Percentiles rank a stretch among this genome's conserved stretches.
These are phyloP conservation scores for Naganishia albida DNA, from an alignment of 1,284 basidiomycete species.

Conservation along the genomic window DNA sequence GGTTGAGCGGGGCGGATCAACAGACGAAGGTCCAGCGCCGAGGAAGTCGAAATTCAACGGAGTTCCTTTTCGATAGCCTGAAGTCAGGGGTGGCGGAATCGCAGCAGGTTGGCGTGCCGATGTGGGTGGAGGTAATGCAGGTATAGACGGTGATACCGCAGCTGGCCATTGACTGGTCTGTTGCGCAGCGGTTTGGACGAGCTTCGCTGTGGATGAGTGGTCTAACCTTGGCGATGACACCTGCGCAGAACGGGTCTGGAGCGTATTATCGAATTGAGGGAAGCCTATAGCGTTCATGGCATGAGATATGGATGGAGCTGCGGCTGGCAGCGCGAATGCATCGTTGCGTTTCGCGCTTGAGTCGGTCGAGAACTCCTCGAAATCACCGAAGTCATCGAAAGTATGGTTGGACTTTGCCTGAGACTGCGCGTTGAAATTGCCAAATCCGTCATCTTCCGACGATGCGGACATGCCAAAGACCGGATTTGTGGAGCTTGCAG, in stretches of 20 bases:
- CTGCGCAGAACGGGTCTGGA: not conserved
- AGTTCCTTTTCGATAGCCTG: slow-evolving; percentile 6
- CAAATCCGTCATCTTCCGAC: slow-evolving; percentile 28
- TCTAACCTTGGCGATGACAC: slow-evolving; percentile 8
- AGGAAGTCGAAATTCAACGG: slow-evolving; percentile 23
- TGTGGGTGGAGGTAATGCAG: slow-evolving; percentile 28
- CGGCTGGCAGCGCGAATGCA: not conserved
- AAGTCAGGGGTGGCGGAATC: not conserved
- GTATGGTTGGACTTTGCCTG: not conserved
- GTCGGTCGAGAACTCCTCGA: slow-evolving; percentile 13
- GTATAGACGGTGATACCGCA: slow-evolving; percentile 27
- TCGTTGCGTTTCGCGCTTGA: not conserved
- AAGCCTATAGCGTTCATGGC: not conserved
- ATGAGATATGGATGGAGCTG: not conserved
- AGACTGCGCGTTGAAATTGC: slow-evolving; percentile 8
- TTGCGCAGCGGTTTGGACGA: slow-evolving; percentile 13
- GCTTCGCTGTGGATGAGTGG: slow-evolving; percentile 12
- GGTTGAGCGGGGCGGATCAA: not conserved
- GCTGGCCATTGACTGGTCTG: slow-evolving; percentile 30
- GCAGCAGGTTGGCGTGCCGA: not conserved
- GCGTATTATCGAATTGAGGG: not conserved
- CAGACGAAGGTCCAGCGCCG: not conserved
- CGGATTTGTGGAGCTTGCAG: not conserved
- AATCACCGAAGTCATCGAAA: slow-evolving; percentile 34
- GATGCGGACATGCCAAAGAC: not conserved